phyloP scores from a whole-genome alignment of 1,284 basidiomycete genomes.

The Porogramme epimiltina region DNA sequence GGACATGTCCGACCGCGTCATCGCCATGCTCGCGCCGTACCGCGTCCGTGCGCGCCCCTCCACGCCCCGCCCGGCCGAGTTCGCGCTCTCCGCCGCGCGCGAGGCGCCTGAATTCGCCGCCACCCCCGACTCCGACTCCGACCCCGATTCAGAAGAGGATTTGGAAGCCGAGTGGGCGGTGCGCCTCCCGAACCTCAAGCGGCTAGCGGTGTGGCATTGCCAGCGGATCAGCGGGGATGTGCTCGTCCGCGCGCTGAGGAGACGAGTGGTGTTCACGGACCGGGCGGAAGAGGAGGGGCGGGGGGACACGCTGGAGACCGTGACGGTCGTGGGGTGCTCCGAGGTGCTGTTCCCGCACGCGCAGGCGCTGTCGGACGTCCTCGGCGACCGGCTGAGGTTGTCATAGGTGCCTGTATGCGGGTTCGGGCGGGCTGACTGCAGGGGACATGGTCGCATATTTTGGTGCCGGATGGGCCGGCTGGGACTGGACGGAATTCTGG shows the following conservation, averaged over 20 bases:
- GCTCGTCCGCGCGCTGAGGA: constrained; percentile 51
- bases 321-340: constrained; percentile 50
- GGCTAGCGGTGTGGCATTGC: constrained; percentile 59
- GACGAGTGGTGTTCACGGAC: constrained; percentile 54
- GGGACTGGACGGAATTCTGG: too few species aligned
- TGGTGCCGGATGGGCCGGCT: too few species aligned
- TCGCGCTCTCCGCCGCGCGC: constrained; percentile 8
- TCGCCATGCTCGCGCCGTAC: constrained; percentile 54
- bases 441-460: too few species aligned
- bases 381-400: constrained; percentile 36
- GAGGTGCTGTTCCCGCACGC: constrained; percentile 45
- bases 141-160: too few species aligned
- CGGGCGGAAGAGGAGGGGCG: constrained; percentile 23
- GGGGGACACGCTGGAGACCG: constrained; percentile 39
- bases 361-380: constrained; percentile 36
- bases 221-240: constrained; percentile 61
- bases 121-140: constrained; percentile 3
- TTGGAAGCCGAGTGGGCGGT: constrained; percentile 31
- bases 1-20: constrained; percentile 75
- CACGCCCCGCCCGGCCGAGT: constrained; percentile 10
- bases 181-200: constrained; percentile 54
- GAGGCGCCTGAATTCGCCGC: neutral
- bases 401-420: too few species aligned
- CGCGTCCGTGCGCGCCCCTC: neutral
- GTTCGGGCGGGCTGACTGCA: too few species aligned